A percentile compares a stretch with the other conserved stretches of the same genome.
Evolutionary conservation across 2,329 filamentous ascomycete genomes (phyloP).

Genomic region (Penicillium sp.): DNA sequence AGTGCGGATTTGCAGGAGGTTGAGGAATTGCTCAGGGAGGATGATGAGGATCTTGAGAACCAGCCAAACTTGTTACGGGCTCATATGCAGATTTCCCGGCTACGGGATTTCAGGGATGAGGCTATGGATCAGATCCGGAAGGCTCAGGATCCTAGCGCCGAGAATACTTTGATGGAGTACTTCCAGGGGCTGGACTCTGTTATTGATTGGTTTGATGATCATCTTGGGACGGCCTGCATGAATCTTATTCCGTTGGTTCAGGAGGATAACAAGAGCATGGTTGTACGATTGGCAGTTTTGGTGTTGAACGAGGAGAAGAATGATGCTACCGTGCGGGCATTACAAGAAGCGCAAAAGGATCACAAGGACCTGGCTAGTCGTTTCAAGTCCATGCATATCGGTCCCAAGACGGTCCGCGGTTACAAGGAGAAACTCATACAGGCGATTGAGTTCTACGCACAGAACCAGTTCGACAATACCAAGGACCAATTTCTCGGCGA

Average conservation of each 20-base stretch:
- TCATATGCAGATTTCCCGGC: conserved; percentile 87
- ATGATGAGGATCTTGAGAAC: conserved; percentile 81
- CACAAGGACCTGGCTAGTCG: conserved; percentile 91
- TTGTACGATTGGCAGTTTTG: conserved; percentile 87
- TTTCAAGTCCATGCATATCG: conserved; percentile 93
- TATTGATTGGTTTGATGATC: conserved; percentile 93
- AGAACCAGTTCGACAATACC: conserved; percentile 71
- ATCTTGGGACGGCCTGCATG: conserved; percentile 83
- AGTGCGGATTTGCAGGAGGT: conserved; percentile 73
- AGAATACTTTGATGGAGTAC: conserved; percentile 83
- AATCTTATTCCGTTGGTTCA: conserved; percentile 87
- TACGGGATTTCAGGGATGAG: conserved; percentile 92
- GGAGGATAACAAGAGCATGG: conserved; percentile 80
- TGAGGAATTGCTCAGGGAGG: conserved; percentile 75
- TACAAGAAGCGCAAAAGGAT: conserved; percentile 92
- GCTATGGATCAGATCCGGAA: conserved; percentile 93
- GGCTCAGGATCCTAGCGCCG: conserved; percentile 69
- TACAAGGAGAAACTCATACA: conserved; percentile 96
- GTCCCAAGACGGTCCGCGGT: conserved; percentile 85
- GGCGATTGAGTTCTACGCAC: conserved; percentile 71
- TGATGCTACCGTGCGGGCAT: conserved; percentile 82
- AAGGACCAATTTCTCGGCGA: conserved; percentile 79
- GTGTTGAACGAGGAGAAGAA: conserved; percentile 97
- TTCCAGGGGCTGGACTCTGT: conserved; percentile 83
- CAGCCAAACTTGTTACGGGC: conserved; percentile 89